Evolutionary conservation across 2,329 filamentous ascomycete genomes (phyloP).

Genomic region (Chrysoporthe deuterocubensis): DNA sequence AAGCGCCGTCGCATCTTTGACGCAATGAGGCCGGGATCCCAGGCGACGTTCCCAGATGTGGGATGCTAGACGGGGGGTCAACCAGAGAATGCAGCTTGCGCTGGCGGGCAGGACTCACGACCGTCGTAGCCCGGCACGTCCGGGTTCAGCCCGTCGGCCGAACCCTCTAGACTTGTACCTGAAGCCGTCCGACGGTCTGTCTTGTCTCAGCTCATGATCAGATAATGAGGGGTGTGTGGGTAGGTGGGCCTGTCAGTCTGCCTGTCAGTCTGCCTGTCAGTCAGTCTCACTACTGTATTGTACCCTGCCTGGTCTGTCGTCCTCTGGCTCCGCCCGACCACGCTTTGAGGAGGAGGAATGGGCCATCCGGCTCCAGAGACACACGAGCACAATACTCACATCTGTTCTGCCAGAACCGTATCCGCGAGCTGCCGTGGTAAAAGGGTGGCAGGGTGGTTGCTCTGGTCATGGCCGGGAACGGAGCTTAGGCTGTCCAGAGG

Average conservation of each 20-base stretch:
- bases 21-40: conserved; percentile 13
- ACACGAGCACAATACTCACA: too few species aligned
- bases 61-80: conserved; percentile 9
- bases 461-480: too few species aligned
- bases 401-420: too few species aligned
- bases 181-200: background rate
- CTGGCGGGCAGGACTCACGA: background rate
- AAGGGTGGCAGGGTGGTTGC: too few species aligned
- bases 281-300: too few species aligned
- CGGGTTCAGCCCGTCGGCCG: background rate
- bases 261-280: too few species aligned
- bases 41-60: conserved; percentile 13
- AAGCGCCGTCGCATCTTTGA: conserved; percentile 5
- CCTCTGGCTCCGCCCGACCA: too few species aligned
- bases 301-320: too few species aligned
- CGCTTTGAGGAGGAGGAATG: too few species aligned
- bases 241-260: too few species aligned
- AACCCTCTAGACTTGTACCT: background rate
- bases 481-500: background rate
- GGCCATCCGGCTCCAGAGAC: too few species aligned
- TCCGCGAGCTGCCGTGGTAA: too few species aligned
- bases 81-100: background rate
- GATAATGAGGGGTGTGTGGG: conserved; percentile 31
- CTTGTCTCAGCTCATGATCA: conserved; percentile 31
- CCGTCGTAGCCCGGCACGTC: background rate